phyloP scores from a whole-genome alignment of 2,329 filamentous ascomycete species.

The Passalora sequoiae region DNA sequence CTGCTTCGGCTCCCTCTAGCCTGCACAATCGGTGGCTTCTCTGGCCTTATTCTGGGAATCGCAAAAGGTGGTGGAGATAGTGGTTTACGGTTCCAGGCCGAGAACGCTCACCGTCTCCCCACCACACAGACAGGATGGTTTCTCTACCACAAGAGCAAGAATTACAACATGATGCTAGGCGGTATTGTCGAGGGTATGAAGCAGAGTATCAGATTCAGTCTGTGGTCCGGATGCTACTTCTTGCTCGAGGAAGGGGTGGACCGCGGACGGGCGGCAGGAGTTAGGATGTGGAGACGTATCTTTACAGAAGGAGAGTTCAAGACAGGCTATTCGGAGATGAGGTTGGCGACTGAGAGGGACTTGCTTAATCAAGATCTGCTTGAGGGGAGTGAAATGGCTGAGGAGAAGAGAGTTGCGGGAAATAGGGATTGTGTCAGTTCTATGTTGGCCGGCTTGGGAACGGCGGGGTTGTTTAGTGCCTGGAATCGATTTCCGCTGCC shows the following conservation, averaged over 20 bases:
- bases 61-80: conserved; percentile 30
- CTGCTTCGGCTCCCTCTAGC: conserved; percentile 30
- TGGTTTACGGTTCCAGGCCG: conserved; percentile 81
- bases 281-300: conserved; percentile 38
- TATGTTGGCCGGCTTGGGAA: conserved; percentile 73
- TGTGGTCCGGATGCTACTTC: conserved; percentile 73
- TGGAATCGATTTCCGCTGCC: conserved; percentile 77
- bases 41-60: conserved; percentile 32
- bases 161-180: conserved; percentile 76
- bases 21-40: conserved; percentile 21
- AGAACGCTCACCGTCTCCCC: conserved; percentile 92
- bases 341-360: not conserved
- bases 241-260: conserved; percentile 82
- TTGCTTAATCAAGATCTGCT: conserved; percentile 38
- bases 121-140: conserved; percentile 83
- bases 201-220: conserved; percentile 64
- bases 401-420: conserved; percentile 37
- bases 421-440: conserved; percentile 72
- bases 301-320: conserved; percentile 28
- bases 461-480: conserved; percentile 80
- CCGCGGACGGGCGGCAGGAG: conserved; percentile 61
- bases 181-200: conserved; percentile 72
- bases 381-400: conserved; percentile 22
- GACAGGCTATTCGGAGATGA: conserved; percentile 4
- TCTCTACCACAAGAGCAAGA: conserved; percentile 97